Evolutionary conservation across 2,329 filamentous ascomycete genomes (phyloP), one percentile per base, ranked within the genome.

Genomic region (Berkeleyomyces basicola): DNA sequence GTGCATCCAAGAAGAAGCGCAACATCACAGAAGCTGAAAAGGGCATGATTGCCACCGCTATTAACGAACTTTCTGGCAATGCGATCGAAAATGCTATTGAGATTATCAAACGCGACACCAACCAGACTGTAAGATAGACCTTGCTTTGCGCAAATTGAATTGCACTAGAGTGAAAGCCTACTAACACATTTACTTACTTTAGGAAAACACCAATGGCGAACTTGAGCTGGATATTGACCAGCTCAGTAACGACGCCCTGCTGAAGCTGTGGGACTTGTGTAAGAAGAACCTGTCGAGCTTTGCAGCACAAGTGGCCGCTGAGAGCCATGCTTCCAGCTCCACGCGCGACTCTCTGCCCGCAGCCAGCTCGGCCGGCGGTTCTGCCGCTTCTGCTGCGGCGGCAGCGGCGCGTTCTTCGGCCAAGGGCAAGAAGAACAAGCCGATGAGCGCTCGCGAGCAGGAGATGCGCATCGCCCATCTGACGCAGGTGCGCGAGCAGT

Each of bases 61-160:
- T 96, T 66, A 87, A 86, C 68, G 85, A 85, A 66, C 82, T 97
- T 63, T 85, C 90, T 16, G 86, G 87, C 59, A 78, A 79, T n/a
- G 84, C 89, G 67, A 86, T 96, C 70, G 81, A 85, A 59, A 83
- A 84, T 67, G 90, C 92, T 0, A 88, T 96, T 40, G 83, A 87
- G 65, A 91, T 97, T 66, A 97, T 99, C 70, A 90, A 95, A 72
- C 83, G 83, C 67, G 92, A 95, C 67, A 95, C 76, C 73, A 88
- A 77, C 76, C 88, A 75, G 78, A 86, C 78, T 78, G 93, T 76
- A 80, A 82, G 78, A 80, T 76, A 39, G 11, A 3, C 72, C 36
- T 23, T 23, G 23, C 2, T 23, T 23, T 23, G 23, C 23, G 23
- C 23, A 23, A 23, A 23, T 23, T 23, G 23, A 23, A 23, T 23